Base-by-base conservation (phyloP, 108 stramenopile genomes). In the Aureococcus anophagefferens region DNA sequence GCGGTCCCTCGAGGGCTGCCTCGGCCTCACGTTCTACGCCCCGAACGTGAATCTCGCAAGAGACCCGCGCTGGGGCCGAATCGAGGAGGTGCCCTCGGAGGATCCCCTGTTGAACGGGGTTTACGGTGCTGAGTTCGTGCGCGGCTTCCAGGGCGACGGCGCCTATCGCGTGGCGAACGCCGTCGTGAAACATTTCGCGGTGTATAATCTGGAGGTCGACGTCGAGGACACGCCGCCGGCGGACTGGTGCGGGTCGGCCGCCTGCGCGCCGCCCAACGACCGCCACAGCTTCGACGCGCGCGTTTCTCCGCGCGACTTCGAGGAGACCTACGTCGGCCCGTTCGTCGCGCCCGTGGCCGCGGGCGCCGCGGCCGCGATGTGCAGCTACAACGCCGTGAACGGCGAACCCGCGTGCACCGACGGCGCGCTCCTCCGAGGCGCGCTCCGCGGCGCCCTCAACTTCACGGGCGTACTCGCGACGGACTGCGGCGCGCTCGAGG, bases 21-120 rank as follows among this genome's bases (percentile, higher is more conserved):
- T 74, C 35, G 85, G 83, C 40, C 65, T 86, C 33, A 88, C 87
- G 14, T 87, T 76, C 68, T 89, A 82, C 80, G 76, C 76, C 21
- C 89, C 89, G 21, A 86, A 83, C 62, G 78, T 90, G 21, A 90
- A 90, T 65, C 69, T 87, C 35, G 80, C 81, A 30, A 72, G 89
- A 62, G 89, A 90, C 77, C 87, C 87, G n/a, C 79, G 89, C 33
- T 90, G 85, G 86, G 89, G 89, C 32, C 70, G 89, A 32, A 79
- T 76, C 37, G 83, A 85, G 63, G 89, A 89, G 75, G 76, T 72
- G 1, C 84, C 87, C 13, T 81, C 85, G 18, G 89, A 90, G 76
- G 89, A 90, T 72, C 89, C 89, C 0, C 81, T 74, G 59, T 64
- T 88, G 64, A 83, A 77, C 4, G 69, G 83, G 21, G 67, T 78